These are phyloP conservation scores for Pestalotiopsis sp. DNA, from an alignment of 2,329 filamentous ascomycete species.

Conservation along the genomic window DNA sequence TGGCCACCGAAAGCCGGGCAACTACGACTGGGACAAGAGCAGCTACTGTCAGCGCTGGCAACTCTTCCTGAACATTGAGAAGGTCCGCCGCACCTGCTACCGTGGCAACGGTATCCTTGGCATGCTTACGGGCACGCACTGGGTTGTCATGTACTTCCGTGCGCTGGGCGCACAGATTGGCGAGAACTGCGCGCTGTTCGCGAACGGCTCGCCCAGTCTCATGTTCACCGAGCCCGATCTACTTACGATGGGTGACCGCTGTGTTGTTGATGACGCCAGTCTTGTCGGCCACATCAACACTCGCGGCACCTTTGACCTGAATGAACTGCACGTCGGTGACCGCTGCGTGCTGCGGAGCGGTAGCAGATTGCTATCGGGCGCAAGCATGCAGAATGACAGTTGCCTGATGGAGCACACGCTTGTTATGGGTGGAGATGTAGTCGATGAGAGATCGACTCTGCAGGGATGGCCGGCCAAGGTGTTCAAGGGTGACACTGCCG, in stretches of 20 bases:
- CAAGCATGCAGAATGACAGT: constrained; percentile 51
- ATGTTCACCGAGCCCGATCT: constrained; percentile 60
- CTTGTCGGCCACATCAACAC: constrained; percentile 59
- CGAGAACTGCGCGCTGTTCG: constrained; percentile 54
- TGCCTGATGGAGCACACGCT: constrained; percentile 59
- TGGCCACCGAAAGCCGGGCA: constrained; percentile 49
- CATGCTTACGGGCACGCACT: constrained; percentile 54
- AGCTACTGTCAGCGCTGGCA: constrained; percentile 61
- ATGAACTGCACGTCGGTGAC: constrained; percentile 49
- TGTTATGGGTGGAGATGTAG: constrained; percentile 56
- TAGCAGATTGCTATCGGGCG: constrained; percentile 52
- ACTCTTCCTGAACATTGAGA: constrained; percentile 51
- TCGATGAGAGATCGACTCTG: constrained; percentile 48
- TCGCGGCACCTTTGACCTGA: constrained; percentile 55
- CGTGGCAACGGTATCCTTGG: constrained; percentile 50
- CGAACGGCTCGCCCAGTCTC: constrained; percentile 50
- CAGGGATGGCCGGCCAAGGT: constrained; percentile 55
- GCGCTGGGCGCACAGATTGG: constrained; percentile 54
- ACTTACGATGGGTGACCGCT: constrained; percentile 51
- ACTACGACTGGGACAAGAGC: constrained; percentile 58
- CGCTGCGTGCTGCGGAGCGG: constrained; percentile 53
- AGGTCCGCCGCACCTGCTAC: constrained; percentile 49
- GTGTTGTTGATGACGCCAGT: constrained; percentile 55
- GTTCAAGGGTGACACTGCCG: constrained; percentile 14
- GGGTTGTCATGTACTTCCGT: constrained; percentile 53